Base-by-base conservation (phyloP, 495 filamentous ascomycete species). In the Podospora fimiseda region DNA sequence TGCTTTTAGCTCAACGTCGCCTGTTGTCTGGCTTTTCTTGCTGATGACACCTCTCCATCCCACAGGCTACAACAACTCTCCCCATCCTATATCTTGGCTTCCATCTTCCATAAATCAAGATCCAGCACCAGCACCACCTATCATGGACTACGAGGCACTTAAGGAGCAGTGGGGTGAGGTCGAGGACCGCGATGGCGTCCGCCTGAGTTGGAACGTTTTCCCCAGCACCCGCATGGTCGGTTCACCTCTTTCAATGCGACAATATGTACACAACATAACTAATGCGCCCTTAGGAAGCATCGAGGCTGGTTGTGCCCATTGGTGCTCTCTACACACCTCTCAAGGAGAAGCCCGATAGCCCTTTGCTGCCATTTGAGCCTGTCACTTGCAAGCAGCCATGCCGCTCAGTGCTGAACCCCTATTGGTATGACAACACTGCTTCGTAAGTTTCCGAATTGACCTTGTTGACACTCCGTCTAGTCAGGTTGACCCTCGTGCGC, bases 181-280 rank as follows among this genome's bases (percentile, higher is more conserved):
- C 52, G 94, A 99, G 75, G 94, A 99, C 59, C 83, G 90, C 43
- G 94, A 99, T 85, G 94, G 94, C 50, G 80, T 97, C 65, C 83
- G 94, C 62, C 81, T 99, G 51, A 96, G 93, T 72, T 99, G 94
- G 94, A 99, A 99, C 67, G 95, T 94, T 36, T 96, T 99, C 70
- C 94, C 94, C 52, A 96, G 92, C 77, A 88, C 91, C 67, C 91
- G 94, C 65, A 95, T 99, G 87, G 89, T 93, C 16, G 24, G 55
- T 20, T 24, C 21, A 33, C 21, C 50, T 16, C 16, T 22, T 27
- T n/a, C 30, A 30, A 13, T 14, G 21, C 27, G n/a, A 19, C 37
- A 19, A 2, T 40, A 9, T 23, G 30, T 38, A 33, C 21, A 15
- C 50, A 48, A 52, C 49, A 9, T 64, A 23, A 22, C 53, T 64